These are phyloP conservation scores for Paxillus involutus DNA, from an alignment of 768 basidiomycete genomes.

Conservation along the genomic window DNA sequence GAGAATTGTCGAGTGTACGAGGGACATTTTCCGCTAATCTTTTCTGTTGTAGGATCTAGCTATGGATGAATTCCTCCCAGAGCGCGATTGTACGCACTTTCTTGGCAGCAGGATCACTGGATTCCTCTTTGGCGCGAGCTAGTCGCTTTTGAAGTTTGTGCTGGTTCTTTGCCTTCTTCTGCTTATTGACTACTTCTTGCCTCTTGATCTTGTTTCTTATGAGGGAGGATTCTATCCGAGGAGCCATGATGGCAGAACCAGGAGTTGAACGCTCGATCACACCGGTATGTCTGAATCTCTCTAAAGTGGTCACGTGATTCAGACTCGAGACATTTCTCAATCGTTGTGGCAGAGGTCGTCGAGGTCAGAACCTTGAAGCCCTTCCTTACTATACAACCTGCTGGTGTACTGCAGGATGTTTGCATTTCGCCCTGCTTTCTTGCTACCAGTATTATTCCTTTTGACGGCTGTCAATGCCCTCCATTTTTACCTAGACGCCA, in stretches of 20 bases:
- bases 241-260: constrained; percentile 42
- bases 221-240: constrained; percentile 60
- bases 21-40: constrained; percentile 84
- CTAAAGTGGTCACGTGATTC: constrained; percentile 14
- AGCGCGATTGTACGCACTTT: constrained; percentile 51
- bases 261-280: background rate
- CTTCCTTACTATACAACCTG: background rate
- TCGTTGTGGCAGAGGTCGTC: background rate
- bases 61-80: background rate
- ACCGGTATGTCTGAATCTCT: too few species aligned
- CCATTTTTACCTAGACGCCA: constrained; percentile 95
- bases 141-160: constrained; percentile 80
- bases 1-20: constrained; percentile 88
- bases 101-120: constrained; percentile 72
- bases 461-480: constrained; percentile 64
- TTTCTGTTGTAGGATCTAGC: constrained; percentile 54
- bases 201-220: constrained; percentile 91
- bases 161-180: constrained; percentile 76
- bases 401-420: constrained; percentile 21
- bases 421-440: constrained; percentile 24
- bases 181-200: constrained; percentile 71
- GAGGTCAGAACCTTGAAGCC: background rate
- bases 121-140: constrained; percentile 74
- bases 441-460: constrained; percentile 40
- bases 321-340: background rate